Evolutionary conservation across 495 filamentous ascomycete species (phyloP), one percentile per base, ranked within the genome.

Genomic region (Stereocaulon alpinum): DNA sequence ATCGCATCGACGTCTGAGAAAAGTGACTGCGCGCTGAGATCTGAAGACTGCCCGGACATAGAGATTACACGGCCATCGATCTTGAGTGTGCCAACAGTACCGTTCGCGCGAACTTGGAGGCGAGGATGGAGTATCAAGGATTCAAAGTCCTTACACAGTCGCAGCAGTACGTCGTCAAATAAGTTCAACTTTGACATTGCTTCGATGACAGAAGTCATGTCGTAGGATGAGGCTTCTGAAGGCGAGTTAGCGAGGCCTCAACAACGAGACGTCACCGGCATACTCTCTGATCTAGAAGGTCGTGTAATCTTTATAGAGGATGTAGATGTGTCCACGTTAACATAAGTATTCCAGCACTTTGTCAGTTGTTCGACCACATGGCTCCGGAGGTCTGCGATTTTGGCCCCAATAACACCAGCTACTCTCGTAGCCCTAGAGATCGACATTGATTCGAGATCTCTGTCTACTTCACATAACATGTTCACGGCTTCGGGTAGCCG

Each of bases 1-100:
- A 89, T 76, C 7, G 69, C 65, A 37, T 76, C 74, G 2, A 94
- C 70, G 66, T 90, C 84, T 15, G 68, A 60, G 56, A 88, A 79
- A 32, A 86, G 68, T 10, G 72, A 67, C 43, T 50, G 41, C 5
- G 61, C 57, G 29, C 55, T 51, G 14, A 50, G 37, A 51, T 65
- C 37, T 53, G 64, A 30, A 20, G 57, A 55, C 20, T 43, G 52
- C 15, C 52, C 64, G 41, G 64, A 62, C 15, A 59, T 34, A 15
- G 40, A 24, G 5, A 75, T 65, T 29, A 51, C 50, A 29, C 69
- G 64, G 10, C 61, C 62, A 6, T 67, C 64, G 18, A 72, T 66
- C 2, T 42, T 45, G 27, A 76, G 50, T 20, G 34, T 40, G n/a
- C 53, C 55, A 15, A 69, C 64, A 29, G 51, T 50, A 24, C 55